These are phyloP conservation scores for Lyophyllum atratum DNA, from an alignment of 768 basidiomycete species.

Conservation along the genomic window DNA sequence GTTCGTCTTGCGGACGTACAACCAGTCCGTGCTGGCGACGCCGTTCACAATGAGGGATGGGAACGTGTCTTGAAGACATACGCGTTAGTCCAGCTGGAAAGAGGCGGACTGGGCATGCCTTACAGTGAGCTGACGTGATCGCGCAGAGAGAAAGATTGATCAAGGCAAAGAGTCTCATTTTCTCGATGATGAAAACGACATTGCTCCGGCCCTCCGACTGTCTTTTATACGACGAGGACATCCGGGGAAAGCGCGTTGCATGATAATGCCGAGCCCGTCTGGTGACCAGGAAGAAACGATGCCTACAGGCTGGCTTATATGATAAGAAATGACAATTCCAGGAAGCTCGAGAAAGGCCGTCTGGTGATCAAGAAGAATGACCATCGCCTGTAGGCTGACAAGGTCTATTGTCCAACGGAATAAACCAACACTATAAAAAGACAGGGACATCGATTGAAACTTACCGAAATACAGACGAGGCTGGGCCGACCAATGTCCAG, in stretches of 20 bases:
- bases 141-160: neutral
- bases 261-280: neutral
- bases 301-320: too few relatives aligned
- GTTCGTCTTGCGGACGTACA: slow-evolving; percentile 19
- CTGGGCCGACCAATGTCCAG: neutral
- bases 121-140: slow-evolving; percentile 14
- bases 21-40: slow-evolving; percentile 16
- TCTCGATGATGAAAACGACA: neutral
- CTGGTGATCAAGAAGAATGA: too few relatives aligned
- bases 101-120: neutral
- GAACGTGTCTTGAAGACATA: slow-evolving; percentile 15
- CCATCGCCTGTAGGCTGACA: neutral
- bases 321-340: too few relatives aligned
- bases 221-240: neutral
- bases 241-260: too few relatives aligned
- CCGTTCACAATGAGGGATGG: slow-evolving; percentile 20
- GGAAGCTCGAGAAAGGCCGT: too few relatives aligned
- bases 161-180: neutral
- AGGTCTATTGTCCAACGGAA: neutral
- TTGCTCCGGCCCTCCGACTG: neutral
- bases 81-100: neutral
- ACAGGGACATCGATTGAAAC: neutral
- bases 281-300: neutral
- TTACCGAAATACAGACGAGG: slow-evolving; percentile 4
- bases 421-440: neutral